Base-by-base conservation (phyloP, 2,329 filamentous ascomycete genomes). In the Xylaria sp. region DNA sequence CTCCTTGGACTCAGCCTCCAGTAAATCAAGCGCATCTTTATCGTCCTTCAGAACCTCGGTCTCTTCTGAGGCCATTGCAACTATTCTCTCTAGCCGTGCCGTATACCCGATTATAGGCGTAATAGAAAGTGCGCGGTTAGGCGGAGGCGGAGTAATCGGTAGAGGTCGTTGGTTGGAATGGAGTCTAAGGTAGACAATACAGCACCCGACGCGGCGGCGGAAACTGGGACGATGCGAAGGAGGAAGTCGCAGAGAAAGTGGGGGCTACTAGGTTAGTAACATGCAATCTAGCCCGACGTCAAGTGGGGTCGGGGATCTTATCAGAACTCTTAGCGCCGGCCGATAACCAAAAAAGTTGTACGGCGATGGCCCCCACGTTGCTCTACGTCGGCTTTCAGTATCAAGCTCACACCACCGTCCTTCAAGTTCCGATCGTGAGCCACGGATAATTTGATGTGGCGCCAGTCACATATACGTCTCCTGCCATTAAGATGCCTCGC, bases 1-100 rank as follows among this genome's bases (percentile, higher is more conserved):
- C 78, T 97, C 95, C 76, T 95, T 97, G 63, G 91, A 90, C 78
- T 97, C 94, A 39, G 89, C 86, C 76, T 95, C 93, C 48, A 97
- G 89, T 69, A 90, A 89, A 77, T 94, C 91, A 70, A 97, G 87
- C 53, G 92, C 91, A 78, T 93, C 92, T 75, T 89, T 84, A 73
- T 70, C 70, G 28, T 94, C 91, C 30, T 34, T 86, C 45, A 72
- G 41, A 20, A 66, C 57, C 18, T 70, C 69, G 13, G 63, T 32
- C 63, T 90, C 86, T 71, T 82, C 82, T 13, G 77, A 77, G 1
- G 81, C 75, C 81, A 84, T 84, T 2, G 53, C 72, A 52, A 28
- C n/a, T 58, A 5, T 23, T 25, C n/a, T 15, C 25, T 58, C 8
- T 32, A 3, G 9, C 20, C 20, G 20, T 28, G 34, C 28, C 7